Conservation (phyloP, 2,329 filamentous ascomycete genomes). For the Harringtonia lauricola region DNA sequence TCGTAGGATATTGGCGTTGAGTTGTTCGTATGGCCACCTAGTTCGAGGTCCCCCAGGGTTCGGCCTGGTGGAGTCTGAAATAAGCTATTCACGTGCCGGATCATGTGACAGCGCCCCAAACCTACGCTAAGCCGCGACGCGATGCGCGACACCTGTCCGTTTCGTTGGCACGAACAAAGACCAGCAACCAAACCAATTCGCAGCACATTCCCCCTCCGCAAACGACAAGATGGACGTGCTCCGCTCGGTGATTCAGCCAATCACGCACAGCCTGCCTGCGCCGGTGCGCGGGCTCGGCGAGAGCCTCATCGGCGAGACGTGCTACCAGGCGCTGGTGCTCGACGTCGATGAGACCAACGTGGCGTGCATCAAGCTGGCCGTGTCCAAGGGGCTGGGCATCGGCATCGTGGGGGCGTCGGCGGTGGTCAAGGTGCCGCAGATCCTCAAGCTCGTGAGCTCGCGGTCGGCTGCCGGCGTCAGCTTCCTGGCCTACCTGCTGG, state of each 20-base stretch:
- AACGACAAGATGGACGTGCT: slow-evolving; percentile 60
- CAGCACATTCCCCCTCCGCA: too few relatives aligned
- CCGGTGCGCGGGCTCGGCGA: slow-evolving; percentile 65
- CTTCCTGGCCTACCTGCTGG: slow-evolving; percentile 85
- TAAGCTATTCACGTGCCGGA: too few relatives aligned
- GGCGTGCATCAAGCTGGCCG: slow-evolving; percentile 75
- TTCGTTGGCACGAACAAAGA: too few relatives aligned
- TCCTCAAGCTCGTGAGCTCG: slow-evolving; percentile 78
- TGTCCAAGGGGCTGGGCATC: slow-evolving; percentile 87
- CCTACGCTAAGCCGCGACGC: too few relatives aligned
- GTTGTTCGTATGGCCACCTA: too few relatives aligned
- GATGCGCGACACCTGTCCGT: too few relatives aligned
- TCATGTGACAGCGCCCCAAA: too few relatives aligned
- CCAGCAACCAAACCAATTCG: too few relatives aligned
- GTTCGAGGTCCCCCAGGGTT: too few relatives aligned
- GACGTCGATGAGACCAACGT: slow-evolving; percentile 70
- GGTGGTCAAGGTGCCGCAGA: slow-evolving; percentile 94
- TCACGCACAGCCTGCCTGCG: slow-evolving; percentile 62
- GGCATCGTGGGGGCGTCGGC: slow-evolving; percentile 85
- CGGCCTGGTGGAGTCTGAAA: too few relatives aligned
- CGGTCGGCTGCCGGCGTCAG: slow-evolving; percentile 74
- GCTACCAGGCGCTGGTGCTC: slow-evolving; percentile 78
- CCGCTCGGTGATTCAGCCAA: slow-evolving; percentile 51
- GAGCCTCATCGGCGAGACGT: slow-evolving; percentile 69
- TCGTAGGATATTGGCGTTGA: too few relatives aligned